A percentile compares a stretch with the other conserved stretches of the same genome.
phyloP scores from a whole-genome alignment of 2,329 filamentous ascomycete genomes.

The Penicillium italicum region DNA sequence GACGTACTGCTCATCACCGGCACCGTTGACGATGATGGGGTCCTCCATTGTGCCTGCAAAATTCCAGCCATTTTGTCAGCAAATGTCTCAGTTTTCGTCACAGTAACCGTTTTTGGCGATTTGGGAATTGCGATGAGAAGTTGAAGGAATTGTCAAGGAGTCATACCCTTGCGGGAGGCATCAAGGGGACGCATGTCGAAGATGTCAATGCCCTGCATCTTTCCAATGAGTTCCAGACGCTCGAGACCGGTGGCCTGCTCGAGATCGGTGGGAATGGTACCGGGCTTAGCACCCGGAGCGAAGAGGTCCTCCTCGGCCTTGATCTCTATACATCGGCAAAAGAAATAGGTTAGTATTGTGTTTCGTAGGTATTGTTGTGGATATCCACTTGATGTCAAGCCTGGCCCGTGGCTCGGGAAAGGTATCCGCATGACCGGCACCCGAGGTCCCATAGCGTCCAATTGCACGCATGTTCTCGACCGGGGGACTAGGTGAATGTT shows the following conservation, averaged over 20 bases:
- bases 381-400: background rate
- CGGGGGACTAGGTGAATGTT: background rate
- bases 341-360: conserved; percentile 22
- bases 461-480: conserved; percentile 2
- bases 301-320: conserved; percentile 77
- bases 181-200: conserved; percentile 99
- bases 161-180: conserved; percentile 75
- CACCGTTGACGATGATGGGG: conserved; percentile 86
- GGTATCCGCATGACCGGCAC: conserved; percentile 12
- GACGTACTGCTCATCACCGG: conserved; percentile 91
- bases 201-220: conserved; percentile 97
- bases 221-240: conserved; percentile 96
- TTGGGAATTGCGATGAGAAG: background rate
- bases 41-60: conserved; percentile 74
- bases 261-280: conserved; percentile 86
- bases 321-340: conserved; percentile 62
- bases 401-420: conserved; percentile 9
- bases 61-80: conserved; percentile 7
- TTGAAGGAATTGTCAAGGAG: conserved; percentile 18
- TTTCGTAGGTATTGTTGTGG: background rate
- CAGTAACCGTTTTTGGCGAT: background rate
- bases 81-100: background rate
- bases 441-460: conserved; percentile 9
- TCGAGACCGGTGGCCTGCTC: conserved; percentile 97
- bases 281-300: conserved; percentile 73